Percentiles rank a stretch among this genome's conserved stretches.
Evolutionary conservation across 371 early-diverging fungal species (phyloP).

Genomic region (Mucor lusitanicus): DNA sequence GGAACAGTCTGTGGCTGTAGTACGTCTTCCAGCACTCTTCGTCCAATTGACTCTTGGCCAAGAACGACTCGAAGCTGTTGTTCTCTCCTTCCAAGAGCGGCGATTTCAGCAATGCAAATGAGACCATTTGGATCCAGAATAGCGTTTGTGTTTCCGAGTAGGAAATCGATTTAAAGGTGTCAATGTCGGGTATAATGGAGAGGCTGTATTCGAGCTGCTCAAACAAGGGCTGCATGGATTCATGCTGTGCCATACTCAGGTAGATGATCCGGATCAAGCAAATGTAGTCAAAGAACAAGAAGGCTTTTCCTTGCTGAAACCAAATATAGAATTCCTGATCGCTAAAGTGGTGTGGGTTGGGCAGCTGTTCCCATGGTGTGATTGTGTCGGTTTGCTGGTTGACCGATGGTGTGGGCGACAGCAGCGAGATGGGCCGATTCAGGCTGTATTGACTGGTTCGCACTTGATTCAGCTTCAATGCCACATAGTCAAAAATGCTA

Average conservation of each 20-base stretch:
- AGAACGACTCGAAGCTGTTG: slow-evolving; percentile 29
- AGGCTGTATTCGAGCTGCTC: not conserved
- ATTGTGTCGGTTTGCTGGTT: slow-evolving; percentile 8
- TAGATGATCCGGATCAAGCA: slow-evolving; percentile 33
- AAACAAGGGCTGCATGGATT: not conserved
- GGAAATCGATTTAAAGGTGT: not conserved
- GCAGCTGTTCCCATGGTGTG: slow-evolving; percentile 38
- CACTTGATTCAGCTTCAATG: slow-evolving; percentile 4
- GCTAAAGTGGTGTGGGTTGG: slow-evolving; percentile 30
- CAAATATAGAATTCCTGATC: slow-evolving; percentile 31
- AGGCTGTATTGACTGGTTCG: not conserved
- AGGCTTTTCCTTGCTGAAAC: slow-evolving; percentile 21
- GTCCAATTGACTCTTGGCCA: slow-evolving; percentile 23
- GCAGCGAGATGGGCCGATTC: not conserved
- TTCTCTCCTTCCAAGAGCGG: slow-evolving; percentile 36
- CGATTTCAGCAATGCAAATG: slow-evolving; percentile 32
- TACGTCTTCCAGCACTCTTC: slow-evolving; percentile 38
- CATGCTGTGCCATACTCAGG: slow-evolving; percentile 8
- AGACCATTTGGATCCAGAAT: slow-evolving; percentile 48
- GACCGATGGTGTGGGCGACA: not conserved
- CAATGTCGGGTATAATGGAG: not conserved
- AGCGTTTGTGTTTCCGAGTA: slow-evolving; percentile 43
- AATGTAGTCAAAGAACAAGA: slow-evolving; percentile 35
- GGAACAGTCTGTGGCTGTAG: slow-evolving; percentile 32
- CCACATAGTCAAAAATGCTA: slow-evolving; percentile 16